Base-by-base conservation (phyloP, 2,329 filamentous ascomycete species). In the Bisporella sp. region DNA sequence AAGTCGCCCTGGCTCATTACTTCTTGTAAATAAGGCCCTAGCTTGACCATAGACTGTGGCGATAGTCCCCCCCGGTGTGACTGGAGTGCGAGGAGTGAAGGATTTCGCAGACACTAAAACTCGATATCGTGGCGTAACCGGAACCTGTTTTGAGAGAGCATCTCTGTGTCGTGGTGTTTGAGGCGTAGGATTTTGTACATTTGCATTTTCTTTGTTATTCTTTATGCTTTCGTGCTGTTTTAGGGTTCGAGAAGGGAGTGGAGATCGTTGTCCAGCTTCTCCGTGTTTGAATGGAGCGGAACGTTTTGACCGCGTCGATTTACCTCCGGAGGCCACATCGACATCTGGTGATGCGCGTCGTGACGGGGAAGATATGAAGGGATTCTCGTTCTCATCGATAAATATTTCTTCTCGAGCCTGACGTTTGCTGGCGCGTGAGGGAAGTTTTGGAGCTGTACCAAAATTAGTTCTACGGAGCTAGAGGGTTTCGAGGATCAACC, bases 1-100 rank as follows among this genome's bases (percentile, higher is more conserved):
- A 6, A 67, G 53, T 49, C 51, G 59, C 12, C 65, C 65, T 29
- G 62, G 58, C 12, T 66, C 64, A 13, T 57, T 59, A 52, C 67
- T 87, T 79, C 46, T 82, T 5, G 87, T 84, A 64, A 99, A 99
- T 3, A 95, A 71, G 62, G 96, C 89, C 31, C 92, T 83, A 12
- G 90, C 93, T 53, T 84, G 78, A 56, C 93, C 89, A 68, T 96
- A 97, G 37, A 96, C 76, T 0, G 89, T 93, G 48, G 84, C 81
- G 28, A 78, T 72, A 8, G 81, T 73, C 48, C 70, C 70, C 31
- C 81, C 78, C 9, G 88, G 86, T 5, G 87, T 87, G 33, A 77
- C 72, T 8, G 85, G 85, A 9, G 89, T 88, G 57, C 85, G 82
- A 50, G 91, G 86, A 57, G 88, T 91, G 61, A 85, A 79, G 35